Evolutionary conservation across 345 rosid species (phyloP), one percentile per base, ranked within the genome.

Genomic region (Leavenworthia alabamica): DNA sequence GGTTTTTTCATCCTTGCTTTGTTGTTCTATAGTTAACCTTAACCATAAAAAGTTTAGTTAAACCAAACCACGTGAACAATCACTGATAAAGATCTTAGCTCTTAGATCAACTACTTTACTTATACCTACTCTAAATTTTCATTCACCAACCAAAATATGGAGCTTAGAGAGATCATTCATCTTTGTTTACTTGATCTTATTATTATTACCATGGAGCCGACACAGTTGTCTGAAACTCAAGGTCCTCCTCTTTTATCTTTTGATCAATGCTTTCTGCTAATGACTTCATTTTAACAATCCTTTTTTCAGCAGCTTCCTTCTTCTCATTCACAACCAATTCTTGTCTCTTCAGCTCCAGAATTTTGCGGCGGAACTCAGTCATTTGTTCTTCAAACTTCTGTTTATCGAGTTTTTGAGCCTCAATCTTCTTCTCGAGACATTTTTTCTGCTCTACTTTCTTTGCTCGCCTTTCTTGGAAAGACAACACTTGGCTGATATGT

Each of bases 131-230:
- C 13, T 3, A 5, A 20, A 1, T 8, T 56, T 53, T 53, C 43
- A 33, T 20, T 33, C 19, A 20, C 61, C 23, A 39, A 20, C 61
- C 23, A 39, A 57, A 57, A 43, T 23, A 57, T 1, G 27, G 7
- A 41, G 23, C 26, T 11, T 27, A 11, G 5, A 11, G 5, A 39
- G 22, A 28, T 53, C 19, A 7, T 52, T 32, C 26, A 19, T 3
- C 29, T 50, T n/a, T 3, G 14, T 20, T 50, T 28, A 11, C 3
- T 24, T 24, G 4, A 26, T 19, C 27, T 15, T 3, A 44, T 37
- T 71, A 80, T 17, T 8, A 51, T 36, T 71, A 80, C 91, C 92
- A 88, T 8, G 86, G 69, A 62, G 77, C 78, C 20, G 74, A 53
- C 0, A 72, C 74, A 60, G 57, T 13, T 27, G 64, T 65, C 33